These are phyloP conservation scores for Umbelopsis sp. DNA, from an alignment of 192 early-diverging fungal species.

Conservation along the genomic window DNA sequence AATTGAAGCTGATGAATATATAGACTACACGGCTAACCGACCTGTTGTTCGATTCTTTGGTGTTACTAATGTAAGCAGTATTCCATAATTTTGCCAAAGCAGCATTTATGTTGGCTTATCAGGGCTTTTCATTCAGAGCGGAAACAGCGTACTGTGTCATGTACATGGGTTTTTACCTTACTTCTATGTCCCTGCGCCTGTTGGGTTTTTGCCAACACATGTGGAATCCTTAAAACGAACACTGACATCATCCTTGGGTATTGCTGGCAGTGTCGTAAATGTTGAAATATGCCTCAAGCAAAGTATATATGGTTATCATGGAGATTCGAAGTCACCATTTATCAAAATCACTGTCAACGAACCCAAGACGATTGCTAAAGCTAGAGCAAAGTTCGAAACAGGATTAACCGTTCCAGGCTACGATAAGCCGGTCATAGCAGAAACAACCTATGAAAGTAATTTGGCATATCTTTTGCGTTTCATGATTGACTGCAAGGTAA, in stretches of 20 bases:
- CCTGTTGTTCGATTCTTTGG: conserved; percentile 84
- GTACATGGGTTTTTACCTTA: conserved; percentile 91
- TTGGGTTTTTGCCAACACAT: conserved; percentile 65
- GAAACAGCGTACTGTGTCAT: conserved; percentile 90
- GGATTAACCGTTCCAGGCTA: conserved; percentile 60
- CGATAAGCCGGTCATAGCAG: conserved; percentile 41
- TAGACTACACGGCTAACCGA: conserved; percentile 44
- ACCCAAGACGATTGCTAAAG: conserved; percentile 44
- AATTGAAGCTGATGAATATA: conserved; percentile 90
- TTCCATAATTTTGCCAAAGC: not conserved
- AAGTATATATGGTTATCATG: conserved; percentile 87
- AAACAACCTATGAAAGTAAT: conserved; percentile 86
- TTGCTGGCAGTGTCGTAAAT: conserved; percentile 47
- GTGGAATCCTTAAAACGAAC: conserved; percentile 51
- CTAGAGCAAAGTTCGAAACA: conserved; percentile 42
- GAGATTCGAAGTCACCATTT: conserved; percentile 77
- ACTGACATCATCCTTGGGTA: conserved; percentile 44
- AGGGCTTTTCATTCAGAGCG: conserved; percentile 47
- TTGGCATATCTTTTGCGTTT: conserved; percentile 85
- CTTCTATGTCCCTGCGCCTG: conserved; percentile 93
- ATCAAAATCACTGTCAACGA: conserved; percentile 73
- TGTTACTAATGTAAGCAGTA: conserved; percentile 66
- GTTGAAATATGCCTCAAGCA: conserved; percentile 78
- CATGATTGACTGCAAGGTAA: conserved; percentile 90
- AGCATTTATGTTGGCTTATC: not conserved